phyloP scores from a whole-genome alignment of 2,329 filamentous ascomycete species.

The Scedosporium dehoogii region DNA sequence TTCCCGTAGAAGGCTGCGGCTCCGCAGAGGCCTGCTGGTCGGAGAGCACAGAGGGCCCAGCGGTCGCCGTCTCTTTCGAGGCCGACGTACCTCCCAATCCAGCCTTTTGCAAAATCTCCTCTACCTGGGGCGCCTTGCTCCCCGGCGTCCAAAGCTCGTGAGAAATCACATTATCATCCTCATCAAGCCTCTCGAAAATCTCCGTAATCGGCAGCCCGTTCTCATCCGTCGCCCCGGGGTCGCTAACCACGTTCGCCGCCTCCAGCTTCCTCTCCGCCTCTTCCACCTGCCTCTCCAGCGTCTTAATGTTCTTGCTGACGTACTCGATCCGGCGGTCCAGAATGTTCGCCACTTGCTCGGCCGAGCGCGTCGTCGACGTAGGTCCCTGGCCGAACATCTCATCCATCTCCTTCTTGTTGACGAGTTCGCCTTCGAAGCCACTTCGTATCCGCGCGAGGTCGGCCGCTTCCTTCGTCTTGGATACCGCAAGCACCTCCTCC shows the following conservation, averaged over 20 bases:
- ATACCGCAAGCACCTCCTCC: conserved; percentile 60
- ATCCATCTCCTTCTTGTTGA: conserved; percentile 46
- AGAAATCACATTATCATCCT: conserved; percentile 74
- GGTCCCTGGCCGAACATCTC: conserved; percentile 29
- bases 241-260: conserved; percentile 7
- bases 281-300: conserved; percentile 63
- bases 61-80: background rate
- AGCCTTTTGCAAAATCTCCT: conserved; percentile 67
- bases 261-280: conserved; percentile 52
- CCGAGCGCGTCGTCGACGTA: conserved; percentile 15
- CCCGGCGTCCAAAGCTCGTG: conserved; percentile 57
- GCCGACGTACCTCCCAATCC: conserved; percentile 36
- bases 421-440: conserved; percentile 51
- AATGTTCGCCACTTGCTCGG: conserved; percentile 46
- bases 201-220: conserved; percentile 68
- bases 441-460: conserved; percentile 49
- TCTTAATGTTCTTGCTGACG: conserved; percentile 69
- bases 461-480: conserved; percentile 22
- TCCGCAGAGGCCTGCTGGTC: background rate
- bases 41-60: background rate
- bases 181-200: conserved; percentile 86
- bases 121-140: conserved; percentile 54
- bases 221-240: conserved; percentile 38
- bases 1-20: background rate
- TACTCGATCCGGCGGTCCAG: conserved; percentile 73